phyloP scores from a whole-genome alignment of 73 alveolate species.

The Paraurostyla sp. region DNA sequence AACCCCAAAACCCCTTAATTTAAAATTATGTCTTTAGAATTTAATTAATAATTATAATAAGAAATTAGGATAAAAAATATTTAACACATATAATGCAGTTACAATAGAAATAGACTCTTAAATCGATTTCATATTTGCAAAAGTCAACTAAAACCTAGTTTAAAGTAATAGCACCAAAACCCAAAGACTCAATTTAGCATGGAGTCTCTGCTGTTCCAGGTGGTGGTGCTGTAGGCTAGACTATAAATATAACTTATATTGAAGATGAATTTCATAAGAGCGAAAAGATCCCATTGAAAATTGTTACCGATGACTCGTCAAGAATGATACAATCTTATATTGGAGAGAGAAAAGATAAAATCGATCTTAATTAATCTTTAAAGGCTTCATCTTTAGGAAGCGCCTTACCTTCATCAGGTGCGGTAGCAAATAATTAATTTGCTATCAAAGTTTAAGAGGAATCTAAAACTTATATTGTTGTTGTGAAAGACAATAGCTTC shows the following conservation, averaged over 20 bases:
- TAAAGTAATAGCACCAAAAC: neutral
- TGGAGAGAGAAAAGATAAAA: no score
- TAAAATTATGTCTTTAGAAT: no score
- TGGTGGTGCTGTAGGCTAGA: neutral
- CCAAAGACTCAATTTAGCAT: neutral
- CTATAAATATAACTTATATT: neutral
- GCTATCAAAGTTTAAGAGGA: neutral
- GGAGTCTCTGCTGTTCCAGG: constrained; percentile 22
- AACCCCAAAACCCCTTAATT: no score
- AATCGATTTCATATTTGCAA: neutral
- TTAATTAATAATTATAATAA: no score
- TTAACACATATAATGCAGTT: no score
- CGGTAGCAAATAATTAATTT: neutral
- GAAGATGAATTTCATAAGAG: neutral
- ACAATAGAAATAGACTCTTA: constrained; percentile 1
- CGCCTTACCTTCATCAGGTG: neutral
- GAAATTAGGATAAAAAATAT: no score
- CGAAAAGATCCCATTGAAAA: neutral
- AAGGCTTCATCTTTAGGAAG: no score
- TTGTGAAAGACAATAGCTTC: constrained; percentile 1
- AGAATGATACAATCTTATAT: no score
- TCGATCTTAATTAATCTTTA: no score
- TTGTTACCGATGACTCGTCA: neutral
- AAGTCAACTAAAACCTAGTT: neutral
- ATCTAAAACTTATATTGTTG: neutral